phyloP scores from a whole-genome alignment of 2,329 filamentous ascomycete species.

The Colletotrichum magnum region DNA sequence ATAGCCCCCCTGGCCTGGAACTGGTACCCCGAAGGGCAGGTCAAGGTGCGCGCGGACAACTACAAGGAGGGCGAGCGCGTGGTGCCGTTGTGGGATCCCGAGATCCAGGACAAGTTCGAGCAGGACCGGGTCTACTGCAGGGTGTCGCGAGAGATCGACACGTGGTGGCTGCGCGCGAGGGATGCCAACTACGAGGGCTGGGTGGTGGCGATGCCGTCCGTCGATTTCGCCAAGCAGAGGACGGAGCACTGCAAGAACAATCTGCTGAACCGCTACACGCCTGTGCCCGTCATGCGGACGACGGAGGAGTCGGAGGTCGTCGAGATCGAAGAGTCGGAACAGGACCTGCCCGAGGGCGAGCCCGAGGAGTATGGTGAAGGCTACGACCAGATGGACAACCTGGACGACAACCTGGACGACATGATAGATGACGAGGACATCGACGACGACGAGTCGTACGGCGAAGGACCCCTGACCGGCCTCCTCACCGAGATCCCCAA shows the following conservation, averaged over 20 bases:
- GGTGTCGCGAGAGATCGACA: conserved; percentile 75
- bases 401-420: conserved; percentile 55
- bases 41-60: conserved; percentile 54
- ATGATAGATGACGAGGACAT: conserved; percentile 77
- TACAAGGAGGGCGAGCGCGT: conserved; percentile 55
- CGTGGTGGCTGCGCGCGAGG: conserved; percentile 74
- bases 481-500: conserved; percentile 94
- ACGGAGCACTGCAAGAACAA: conserved; percentile 72
- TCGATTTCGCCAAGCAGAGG: conserved; percentile 70
- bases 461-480: conserved; percentile 83
- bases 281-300: conserved; percentile 48
- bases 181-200: conserved; percentile 73
- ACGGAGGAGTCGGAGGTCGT: conserved; percentile 61
- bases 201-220: conserved; percentile 71
- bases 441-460: conserved; percentile 84
- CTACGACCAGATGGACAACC: conserved; percentile 49
- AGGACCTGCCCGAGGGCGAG: conserved; percentile 60
- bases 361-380: conserved; percentile 48
- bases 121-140: conserved; percentile 72
- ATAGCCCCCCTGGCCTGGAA: conserved; percentile 69
- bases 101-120: conserved; percentile 69
- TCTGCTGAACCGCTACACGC: conserved; percentile 69
- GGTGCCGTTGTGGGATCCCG: conserved; percentile 64
- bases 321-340: conserved; percentile 64
- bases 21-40: conserved; percentile 62